These are phyloP conservation scores for Auriscalpium microsporum DNA, from an alignment of 768 basidiomycete genomes.

Conservation along the genomic window DNA sequence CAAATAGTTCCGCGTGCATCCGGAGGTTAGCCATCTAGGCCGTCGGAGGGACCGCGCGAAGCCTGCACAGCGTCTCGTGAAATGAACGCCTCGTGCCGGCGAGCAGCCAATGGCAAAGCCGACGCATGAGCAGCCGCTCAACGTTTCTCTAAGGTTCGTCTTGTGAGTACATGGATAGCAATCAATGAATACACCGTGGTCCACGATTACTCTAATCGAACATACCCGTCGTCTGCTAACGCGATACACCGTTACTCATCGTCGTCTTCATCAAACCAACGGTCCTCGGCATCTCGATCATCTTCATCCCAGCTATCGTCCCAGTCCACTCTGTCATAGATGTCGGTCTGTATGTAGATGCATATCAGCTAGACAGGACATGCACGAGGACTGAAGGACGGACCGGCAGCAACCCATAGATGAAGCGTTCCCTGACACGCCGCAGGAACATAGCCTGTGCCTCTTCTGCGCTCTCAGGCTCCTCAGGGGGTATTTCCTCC, in stretches of 20 bases:
- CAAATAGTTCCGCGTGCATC: too few species aligned
- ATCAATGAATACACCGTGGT: too few species aligned
- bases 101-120: not conserved
- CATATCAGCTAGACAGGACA: not conserved
- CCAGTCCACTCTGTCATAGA: slow-evolving; percentile 72
- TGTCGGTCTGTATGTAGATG: slow-evolving; percentile 38
- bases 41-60: not conserved
- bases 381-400: slow-evolving; percentile 17
- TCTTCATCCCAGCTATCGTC: slow-evolving; percentile 57
- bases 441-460: slow-evolving; percentile 46
- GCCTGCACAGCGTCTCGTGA: not conserved
- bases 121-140: not conserved
- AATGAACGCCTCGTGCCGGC: not conserved
- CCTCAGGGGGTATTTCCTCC: slow-evolving; percentile 14
- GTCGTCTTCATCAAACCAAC: slow-evolving; percentile 70
- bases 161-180: too few species aligned
- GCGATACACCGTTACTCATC: not conserved
- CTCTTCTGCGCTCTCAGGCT: slow-evolving; percentile 41
- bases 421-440: slow-evolving; percentile 56
- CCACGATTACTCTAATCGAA: too few species aligned
- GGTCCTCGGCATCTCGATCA: slow-evolving; percentile 55
- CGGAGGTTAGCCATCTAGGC: too few species aligned
- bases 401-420: slow-evolving; percentile 70
- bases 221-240: too few species aligned
- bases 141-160: not conserved